phyloP scores from a whole-genome alignment of 1,284 basidiomycete species.

The Boletus semigastroideus region DNA sequence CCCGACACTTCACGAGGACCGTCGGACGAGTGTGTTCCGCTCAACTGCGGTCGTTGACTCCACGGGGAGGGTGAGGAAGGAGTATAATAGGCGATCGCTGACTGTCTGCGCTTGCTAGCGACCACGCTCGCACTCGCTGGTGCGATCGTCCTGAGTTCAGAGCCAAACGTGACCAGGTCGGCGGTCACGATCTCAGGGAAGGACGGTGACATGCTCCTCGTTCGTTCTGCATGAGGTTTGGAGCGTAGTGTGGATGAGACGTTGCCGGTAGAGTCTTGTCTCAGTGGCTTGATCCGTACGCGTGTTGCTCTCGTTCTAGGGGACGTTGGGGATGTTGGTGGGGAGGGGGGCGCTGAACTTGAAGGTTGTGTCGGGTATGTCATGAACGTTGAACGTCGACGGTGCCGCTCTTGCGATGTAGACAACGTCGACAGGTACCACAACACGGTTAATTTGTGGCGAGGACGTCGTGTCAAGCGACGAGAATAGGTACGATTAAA shows the following conservation, averaged over 20 bases:
- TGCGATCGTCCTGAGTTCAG: constrained; percentile 2
- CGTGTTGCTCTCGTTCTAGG: constrained; percentile 8
- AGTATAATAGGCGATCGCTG: constrained; percentile 59
- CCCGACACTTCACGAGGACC: constrained; percentile 1
- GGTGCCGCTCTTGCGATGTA: not conserved
- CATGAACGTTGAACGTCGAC: constrained; percentile 7
- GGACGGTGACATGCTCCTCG: constrained; percentile 10
- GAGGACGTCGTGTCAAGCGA: constrained; percentile 10
- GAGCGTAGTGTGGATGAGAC: not conserved
- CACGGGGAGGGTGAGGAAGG: constrained; percentile 28
- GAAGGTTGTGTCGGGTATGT: not conserved
- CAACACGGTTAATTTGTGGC: not conserved
- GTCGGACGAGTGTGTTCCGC: constrained; percentile 3
- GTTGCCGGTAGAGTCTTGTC: constrained; percentile 2
- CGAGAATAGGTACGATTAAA: not conserved
- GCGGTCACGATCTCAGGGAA: not conserved
- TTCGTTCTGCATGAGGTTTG: not conserved
- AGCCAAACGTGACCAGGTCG: not conserved
- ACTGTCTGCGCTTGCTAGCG: constrained; percentile 45
- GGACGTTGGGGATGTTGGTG: constrained; percentile 23
- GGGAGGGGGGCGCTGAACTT: constrained; percentile 14
- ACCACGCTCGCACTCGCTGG: not conserved
- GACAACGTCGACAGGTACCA: not conserved
- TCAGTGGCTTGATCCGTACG: constrained; percentile 10
- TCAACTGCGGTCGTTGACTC: constrained; percentile 9